Evolutionary conservation across 768 basidiomycete species (phyloP).

Genomic region (Naganishia friedmannii): DNA sequence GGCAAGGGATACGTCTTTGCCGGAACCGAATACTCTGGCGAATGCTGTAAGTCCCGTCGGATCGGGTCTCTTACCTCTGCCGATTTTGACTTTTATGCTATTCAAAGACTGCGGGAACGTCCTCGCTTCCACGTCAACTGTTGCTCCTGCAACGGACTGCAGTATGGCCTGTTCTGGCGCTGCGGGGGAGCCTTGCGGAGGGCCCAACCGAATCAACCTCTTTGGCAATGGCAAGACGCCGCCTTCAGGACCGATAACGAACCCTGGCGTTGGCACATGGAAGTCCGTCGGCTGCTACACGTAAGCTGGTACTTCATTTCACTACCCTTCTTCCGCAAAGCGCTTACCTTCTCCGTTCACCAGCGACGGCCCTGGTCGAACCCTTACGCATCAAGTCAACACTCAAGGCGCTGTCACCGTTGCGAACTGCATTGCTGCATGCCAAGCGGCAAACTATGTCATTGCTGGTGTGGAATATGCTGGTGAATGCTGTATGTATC

Average conservation of each 20-base stretch:
- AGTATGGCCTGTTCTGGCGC: not conserved
- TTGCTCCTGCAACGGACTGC: not conserved
- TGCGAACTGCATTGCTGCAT: slow-evolving; percentile 7
- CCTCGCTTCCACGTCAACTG: not conserved
- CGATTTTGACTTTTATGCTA: not conserved
- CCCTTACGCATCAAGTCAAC: not conserved
- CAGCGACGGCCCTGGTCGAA: not conserved
- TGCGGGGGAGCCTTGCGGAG: slow-evolving; percentile 57
- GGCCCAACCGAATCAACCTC: slow-evolving; percentile 59
- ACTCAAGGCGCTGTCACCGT: not conserved
- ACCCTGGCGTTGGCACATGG: slow-evolving; percentile 64
- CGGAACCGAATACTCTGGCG: slow-evolving; percentile 61
- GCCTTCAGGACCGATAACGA: slow-evolving; percentile 60
- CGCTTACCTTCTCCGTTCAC: not conserved
- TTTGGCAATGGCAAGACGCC: slow-evolving; percentile 58
- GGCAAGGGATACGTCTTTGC: slow-evolving; percentile 61
- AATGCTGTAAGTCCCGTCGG: slow-evolving; percentile 59
- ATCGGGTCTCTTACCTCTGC: not conserved
- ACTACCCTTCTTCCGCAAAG: not conserved
- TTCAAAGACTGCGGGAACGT: slow-evolving; percentile 1
- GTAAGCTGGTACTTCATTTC: slow-evolving; percentile 51
- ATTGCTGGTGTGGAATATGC: slow-evolving; percentile 15
- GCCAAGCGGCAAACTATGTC: not conserved
- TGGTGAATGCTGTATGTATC: slow-evolving; percentile 15
- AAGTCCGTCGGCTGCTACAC: slow-evolving; percentile 70